Percentiles rank a stretch among this genome's conserved stretches.
Conservation (phyloP, 208 protist genomes). For the Trypanosoma cruzi region DNA sequence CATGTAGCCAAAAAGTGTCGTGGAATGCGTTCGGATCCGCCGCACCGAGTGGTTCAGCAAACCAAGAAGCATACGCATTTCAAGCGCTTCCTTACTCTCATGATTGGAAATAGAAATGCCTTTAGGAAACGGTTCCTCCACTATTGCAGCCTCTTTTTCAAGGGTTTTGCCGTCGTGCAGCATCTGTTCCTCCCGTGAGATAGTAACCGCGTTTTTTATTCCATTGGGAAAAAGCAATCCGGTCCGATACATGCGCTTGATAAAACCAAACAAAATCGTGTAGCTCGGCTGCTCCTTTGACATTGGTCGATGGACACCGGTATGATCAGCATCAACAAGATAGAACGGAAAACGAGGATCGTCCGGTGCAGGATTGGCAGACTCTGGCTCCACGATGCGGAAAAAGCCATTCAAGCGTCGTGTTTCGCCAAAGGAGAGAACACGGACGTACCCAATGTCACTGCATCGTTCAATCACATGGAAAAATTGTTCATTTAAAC, state of each 20-base stretch:
- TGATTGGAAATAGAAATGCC: not conserved
- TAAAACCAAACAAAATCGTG: constrained; percentile 54
- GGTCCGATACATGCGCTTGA: constrained; percentile 56
- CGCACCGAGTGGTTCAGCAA: not conserved
- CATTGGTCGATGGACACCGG: constrained; percentile 45
- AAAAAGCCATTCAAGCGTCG: constrained; percentile 51
- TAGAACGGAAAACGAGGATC: constrained; percentile 61
- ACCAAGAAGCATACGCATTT: not conserved
- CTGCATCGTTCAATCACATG: constrained; percentile 43
- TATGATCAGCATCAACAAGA: constrained; percentile 60
- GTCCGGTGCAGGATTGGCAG: constrained; percentile 54
- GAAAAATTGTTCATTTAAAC: constrained; percentile 56
- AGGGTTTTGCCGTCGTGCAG: not conserved
- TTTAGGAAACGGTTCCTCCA: not conserved
- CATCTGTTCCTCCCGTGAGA: not conserved
- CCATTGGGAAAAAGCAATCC: constrained; percentile 21
- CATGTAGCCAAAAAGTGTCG: constrained; percentile 3
- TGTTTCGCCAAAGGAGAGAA: constrained; percentile 68
- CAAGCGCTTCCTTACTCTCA: not conserved
- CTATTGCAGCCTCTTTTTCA: not conserved
- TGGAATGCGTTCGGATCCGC: not conserved
- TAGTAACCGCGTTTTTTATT: not conserved
- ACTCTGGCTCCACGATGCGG: constrained; percentile 61
- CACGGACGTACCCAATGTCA: constrained; percentile 4
- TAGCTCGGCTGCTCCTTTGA: constrained; percentile 62